A percentile compares a stretch with the other conserved stretches of the same genome.
Evolutionary conservation across 345 rosid genomes (phyloP).

Genomic region (Physaria fendleri): DNA sequence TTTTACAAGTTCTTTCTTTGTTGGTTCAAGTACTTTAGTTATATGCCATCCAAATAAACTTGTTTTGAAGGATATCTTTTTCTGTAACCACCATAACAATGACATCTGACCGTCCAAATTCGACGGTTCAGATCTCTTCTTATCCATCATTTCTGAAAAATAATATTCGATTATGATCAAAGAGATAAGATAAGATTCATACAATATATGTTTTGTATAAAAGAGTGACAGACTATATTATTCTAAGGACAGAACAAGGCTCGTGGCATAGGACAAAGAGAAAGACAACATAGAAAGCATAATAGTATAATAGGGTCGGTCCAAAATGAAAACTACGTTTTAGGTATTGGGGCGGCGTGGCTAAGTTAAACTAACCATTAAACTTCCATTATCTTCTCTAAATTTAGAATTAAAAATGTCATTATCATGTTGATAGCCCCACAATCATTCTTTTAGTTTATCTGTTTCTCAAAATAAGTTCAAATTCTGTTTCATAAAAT

Average conservation of each 20-base stretch:
- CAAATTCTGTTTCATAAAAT: too few species aligned
- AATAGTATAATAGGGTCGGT: slow-evolving; percentile 21
- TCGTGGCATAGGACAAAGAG: slow-evolving; percentile 28
- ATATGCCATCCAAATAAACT: slow-evolving; percentile 15
- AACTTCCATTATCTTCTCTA: slow-evolving; percentile 28
- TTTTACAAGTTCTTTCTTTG: neutral
- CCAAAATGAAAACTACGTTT: slow-evolving; percentile 26
- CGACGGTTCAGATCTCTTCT: too few species aligned
- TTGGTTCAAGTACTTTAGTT: neutral
- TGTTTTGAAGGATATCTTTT: slow-evolving; percentile 19
- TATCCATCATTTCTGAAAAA: too few species aligned
- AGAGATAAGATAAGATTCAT: slow-evolving; percentile 16
- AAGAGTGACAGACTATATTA: slow-evolving; percentile 28
- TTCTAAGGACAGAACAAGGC: slow-evolving; percentile 25
- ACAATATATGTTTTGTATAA: neutral
- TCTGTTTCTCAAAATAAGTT: neutral
- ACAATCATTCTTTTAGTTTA: slow-evolving; percentile 5
- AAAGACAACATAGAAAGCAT: slow-evolving; percentile 3
- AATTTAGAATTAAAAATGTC: slow-evolving; percentile 16
- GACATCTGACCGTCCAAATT: too few species aligned
- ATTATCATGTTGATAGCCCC: slow-evolving; percentile 2
- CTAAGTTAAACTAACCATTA: slow-evolving; percentile 15
- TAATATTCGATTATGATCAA: too few species aligned
- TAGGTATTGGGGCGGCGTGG: slow-evolving; percentile 43
- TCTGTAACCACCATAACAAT: too few species aligned